Evolutionary conservation across 306 rosid species (phyloP), one percentile per base, ranked within the genome.

Genomic region (Lathyrus aphaca): DNA sequence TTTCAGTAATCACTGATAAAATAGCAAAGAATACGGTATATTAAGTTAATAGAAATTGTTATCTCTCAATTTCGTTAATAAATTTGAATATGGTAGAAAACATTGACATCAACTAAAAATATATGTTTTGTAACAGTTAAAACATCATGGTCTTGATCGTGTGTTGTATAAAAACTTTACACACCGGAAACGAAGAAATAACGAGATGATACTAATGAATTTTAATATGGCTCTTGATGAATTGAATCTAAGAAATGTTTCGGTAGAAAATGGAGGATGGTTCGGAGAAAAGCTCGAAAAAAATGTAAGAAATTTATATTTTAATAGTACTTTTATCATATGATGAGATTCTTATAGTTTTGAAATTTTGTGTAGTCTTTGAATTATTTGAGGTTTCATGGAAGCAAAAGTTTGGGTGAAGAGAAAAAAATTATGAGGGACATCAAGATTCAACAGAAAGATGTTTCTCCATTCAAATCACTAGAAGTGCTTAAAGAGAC

Each of bases 161-260:
- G 29, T 21, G 19, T 27, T 68, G 57, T 6, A 14, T 11, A 5
- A 16, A 49, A 17, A 49, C 11, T 49, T 0, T 16, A 4, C 8
- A 16, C 55, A 49, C 2, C 8, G 13, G 5, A 27, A 1, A 3
- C 27, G 46, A 51, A 59, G 30, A 68, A 0, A 5, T 42, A 13
- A 68, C 8, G 74, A 54, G 51, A 30, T 29, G 50, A 62, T 51
- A 42, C 43, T 62, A 23, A 69, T 45, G 4, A 6, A 57, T 21
- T 56, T 78, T 46, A 27, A 45, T 37, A 19, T 55, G 57, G 61
- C 76, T 63, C 76, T 70, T 21, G 81, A 77, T 54, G 75, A 76
- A 50, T 51, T 76, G 70, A 68, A 74, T 61, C 62, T 76, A 2
- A 8, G 8, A 8, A 76, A 18, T 49, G 21, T 49, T 21, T 13